phyloP scores from a whole-genome alignment of 2,329 filamentous ascomycete genomes.

The Chrysosphaeria jannelii region DNA sequence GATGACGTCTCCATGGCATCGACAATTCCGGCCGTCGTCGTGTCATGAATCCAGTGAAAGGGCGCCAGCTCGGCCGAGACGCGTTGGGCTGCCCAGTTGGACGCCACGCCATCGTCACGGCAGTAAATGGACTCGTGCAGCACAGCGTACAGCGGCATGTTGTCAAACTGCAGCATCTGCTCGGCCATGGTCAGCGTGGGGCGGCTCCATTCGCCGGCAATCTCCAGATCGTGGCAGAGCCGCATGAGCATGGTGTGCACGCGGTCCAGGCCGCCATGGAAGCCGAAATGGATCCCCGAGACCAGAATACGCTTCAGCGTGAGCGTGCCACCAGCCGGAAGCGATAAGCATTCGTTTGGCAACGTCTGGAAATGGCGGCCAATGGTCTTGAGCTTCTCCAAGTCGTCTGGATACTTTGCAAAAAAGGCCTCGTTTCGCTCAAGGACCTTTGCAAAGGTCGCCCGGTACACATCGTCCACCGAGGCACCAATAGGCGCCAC shows the following conservation, averaged over 20 bases:
- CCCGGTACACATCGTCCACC: constrained; percentile 45
- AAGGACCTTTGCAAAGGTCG: constrained; percentile 36
- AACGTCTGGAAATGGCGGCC: too few species aligned
- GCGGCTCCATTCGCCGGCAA: constrained; percentile 45
- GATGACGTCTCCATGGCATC: constrained; percentile 4
- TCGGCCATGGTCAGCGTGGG: constrained; percentile 42
- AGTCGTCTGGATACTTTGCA: constrained; percentile 56
- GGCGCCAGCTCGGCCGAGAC: constrained; percentile 18
- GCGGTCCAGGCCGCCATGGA: constrained; percentile 43
- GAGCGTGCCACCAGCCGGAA: constrained; percentile 44
- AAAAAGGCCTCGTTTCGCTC: constrained; percentile 58
- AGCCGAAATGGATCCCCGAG: constrained; percentile 49
- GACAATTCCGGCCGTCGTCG: constrained; percentile 3
- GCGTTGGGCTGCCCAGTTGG: constrained; percentile 47
- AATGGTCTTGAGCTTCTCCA: constrained; percentile 33
- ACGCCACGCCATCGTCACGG: constrained; percentile 26
- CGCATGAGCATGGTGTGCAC: constrained; percentile 48
- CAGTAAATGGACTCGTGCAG: constrained; percentile 78
- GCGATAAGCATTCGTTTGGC: too few species aligned
- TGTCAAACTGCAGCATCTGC: constrained; percentile 35
- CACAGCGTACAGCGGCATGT: constrained; percentile 54
- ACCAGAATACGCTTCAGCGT: constrained; percentile 48
- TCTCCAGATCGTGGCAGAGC: constrained; percentile 40
- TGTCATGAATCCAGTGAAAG: constrained; percentile 20
- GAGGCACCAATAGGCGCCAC: constrained; percentile 44